Evolutionary conservation across 331 rosid species (phyloP).

Genomic region (Pyrus hybrid): DNA sequence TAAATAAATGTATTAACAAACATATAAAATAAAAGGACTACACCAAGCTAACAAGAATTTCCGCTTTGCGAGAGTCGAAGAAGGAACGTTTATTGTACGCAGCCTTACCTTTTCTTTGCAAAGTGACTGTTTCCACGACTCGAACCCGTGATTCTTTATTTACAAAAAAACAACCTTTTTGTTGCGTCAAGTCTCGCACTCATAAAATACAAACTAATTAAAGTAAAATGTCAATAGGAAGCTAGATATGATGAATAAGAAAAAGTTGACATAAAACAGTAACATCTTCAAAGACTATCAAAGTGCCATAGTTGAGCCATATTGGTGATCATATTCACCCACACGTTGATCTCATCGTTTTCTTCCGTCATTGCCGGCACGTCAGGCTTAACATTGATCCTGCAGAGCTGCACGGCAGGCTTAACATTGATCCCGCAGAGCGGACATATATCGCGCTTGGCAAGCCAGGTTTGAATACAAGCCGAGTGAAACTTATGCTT

Average conservation of each 20-base stretch:
- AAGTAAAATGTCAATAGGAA: not conserved
- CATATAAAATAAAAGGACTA: not conserved
- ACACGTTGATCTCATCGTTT: not conserved
- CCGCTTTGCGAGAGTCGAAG: rapidly evolving
- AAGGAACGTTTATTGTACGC: too few relatives aligned
- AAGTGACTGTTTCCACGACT: too few relatives aligned
- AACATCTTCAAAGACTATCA: not conserved
- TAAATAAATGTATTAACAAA: not conserved
- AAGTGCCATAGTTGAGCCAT: not conserved
- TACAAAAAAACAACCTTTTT: too few relatives aligned
- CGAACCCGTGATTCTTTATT: too few relatives aligned
- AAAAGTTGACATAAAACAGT: not conserved
- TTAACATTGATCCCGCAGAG: conserved; percentile 5
- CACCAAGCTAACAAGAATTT: too few relatives aligned
- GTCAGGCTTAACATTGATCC: not conserved
- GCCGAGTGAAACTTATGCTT: conserved; percentile 13
- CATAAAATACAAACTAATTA: not conserved
- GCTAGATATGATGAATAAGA: not conserved
- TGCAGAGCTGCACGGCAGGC: not conserved
- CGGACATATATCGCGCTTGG: not conserved
- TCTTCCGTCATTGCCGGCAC: not conserved
- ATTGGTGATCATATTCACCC: not conserved
- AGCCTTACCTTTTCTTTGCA: too few relatives aligned
- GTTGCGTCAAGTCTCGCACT: too few relatives aligned
- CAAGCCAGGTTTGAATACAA: conserved; percentile 12